These are phyloP conservation scores for Apiotrichum siamense DNA, from an alignment of 1,284 basidiomycete species.

Conservation along the genomic window DNA sequence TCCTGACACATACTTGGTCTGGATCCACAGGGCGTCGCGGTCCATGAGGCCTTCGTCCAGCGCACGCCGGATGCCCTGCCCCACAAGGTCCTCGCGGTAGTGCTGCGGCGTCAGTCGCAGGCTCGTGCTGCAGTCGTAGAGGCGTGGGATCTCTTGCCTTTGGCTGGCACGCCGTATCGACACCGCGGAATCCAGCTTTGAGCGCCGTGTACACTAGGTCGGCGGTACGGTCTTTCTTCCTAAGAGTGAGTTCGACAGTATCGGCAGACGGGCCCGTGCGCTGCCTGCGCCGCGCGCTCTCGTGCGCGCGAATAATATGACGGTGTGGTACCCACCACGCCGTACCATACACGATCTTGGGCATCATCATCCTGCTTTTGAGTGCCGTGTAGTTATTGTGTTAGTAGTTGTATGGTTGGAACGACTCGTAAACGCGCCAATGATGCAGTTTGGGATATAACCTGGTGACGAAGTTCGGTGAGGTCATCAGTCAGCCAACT, in stretches of 20 bases:
- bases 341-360: constrained; percentile 61
- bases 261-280: no score
- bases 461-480: background rate
- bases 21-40: constrained; percentile 62
- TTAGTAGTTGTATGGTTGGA: background rate
- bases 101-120: constrained; percentile 6
- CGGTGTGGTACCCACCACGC: constrained; percentile 55
- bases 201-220: constrained; percentile 64
- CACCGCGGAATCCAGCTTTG: constrained; percentile 65
- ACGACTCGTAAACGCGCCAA: background rate
- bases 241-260: constrained; percentile 7
- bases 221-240: constrained; percentile 68
- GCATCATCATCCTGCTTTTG: constrained; percentile 28
- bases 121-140: no score
- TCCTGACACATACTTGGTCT: constrained; percentile 60
- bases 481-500: background rate
- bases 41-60: constrained; percentile 54
- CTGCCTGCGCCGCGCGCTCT: no score
- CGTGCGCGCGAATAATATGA: no score
- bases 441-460: background rate
- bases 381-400: no score
- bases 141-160: constrained; percentile 53
- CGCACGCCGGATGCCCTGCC: constrained; percentile 58
- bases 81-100: constrained; percentile 64
- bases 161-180: constrained; percentile 73